phyloP scores from a whole-genome alignment of 2,329 filamentous ascomycete species.

The Calonectria honghensis region DNA sequence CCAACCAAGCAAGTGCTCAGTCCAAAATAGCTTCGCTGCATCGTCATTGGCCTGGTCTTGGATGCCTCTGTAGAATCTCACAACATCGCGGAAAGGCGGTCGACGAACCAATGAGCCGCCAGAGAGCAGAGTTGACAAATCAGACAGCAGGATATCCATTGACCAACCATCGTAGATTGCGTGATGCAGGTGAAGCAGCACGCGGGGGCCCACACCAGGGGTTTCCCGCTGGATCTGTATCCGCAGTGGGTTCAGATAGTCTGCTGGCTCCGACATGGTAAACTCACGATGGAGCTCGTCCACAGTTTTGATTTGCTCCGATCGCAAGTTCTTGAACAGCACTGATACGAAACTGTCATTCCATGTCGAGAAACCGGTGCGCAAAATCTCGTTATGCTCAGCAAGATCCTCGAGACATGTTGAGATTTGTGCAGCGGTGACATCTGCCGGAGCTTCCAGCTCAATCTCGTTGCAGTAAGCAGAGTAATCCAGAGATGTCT shows the following conservation, averaged over 20 bases:
- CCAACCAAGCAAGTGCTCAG: conserved; percentile 75
- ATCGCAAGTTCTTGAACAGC: conserved; percentile 73
- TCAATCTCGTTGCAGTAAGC: conserved; percentile 88
- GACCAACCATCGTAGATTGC: conserved; percentile 97
- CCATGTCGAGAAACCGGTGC: conserved; percentile 82
- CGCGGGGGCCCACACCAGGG: conserved; percentile 50
- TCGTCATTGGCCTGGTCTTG: conserved; percentile 57
- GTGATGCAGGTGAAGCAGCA: conserved; percentile 82
- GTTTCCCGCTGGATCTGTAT: conserved; percentile 70
- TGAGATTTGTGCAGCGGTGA: conserved; percentile 63
- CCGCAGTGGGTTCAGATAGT: conserved; percentile 74
- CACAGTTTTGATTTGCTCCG: conserved; percentile 65
- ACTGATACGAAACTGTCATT: conserved; percentile 65
- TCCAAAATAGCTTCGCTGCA: conserved; percentile 80
- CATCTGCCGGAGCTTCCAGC: conserved; percentile 70
- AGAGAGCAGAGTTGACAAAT: conserved; percentile 74
- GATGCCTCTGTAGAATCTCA: conserved; percentile 66
- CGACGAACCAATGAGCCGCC: conserved; percentile 59
- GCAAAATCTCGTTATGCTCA: conserved; percentile 78
- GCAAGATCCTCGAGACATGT: conserved; percentile 71
- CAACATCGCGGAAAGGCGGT: conserved; percentile 78
- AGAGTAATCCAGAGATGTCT: conserved; percentile 76
- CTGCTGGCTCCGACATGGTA: conserved; percentile 60
- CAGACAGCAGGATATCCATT: conserved; percentile 82
- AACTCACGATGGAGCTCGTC: conserved; percentile 63